Evolutionary conservation across 768 basidiomycete species (phyloP).

Genomic region (Tylopilus vinaceipallidus): DNA sequence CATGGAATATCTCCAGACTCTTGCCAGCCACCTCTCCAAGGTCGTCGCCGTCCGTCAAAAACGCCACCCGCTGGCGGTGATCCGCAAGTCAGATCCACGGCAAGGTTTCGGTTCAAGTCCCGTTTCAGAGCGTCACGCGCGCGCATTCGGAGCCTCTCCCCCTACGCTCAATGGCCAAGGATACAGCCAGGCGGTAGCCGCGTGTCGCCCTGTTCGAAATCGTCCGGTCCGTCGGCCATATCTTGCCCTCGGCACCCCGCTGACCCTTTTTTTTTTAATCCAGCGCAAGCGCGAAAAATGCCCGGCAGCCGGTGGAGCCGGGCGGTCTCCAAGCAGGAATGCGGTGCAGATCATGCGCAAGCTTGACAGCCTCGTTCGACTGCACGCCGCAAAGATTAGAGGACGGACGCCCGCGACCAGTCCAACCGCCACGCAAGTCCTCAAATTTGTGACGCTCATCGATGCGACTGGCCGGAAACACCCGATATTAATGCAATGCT

Average conservation of each 20-base stretch:
- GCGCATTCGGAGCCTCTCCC: constrained; percentile 12
- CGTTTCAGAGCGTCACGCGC: constrained; percentile 6
- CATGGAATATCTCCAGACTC: constrained; percentile 25
- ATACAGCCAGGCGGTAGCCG: not conserved
- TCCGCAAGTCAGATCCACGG: constrained; percentile 11
- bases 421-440: constrained; percentile 21
- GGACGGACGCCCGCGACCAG: constrained; percentile 6
- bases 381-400: constrained; percentile 16
- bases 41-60: constrained; percentile 23
- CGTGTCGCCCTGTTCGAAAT: constrained; percentile 10
- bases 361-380: constrained; percentile 23
- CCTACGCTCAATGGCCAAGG: not conserved
- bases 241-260: not conserved
- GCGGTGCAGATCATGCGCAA: constrained; percentile 15
- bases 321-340: constrained; percentile 11
- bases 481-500: constrained; percentile 25
- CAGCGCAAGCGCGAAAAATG: constrained; percentile 25
- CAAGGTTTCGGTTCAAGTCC: constrained; percentile 12
- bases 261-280: not conserved
- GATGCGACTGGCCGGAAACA: constrained; percentile 28
- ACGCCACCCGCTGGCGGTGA: constrained; percentile 4
- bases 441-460: constrained; percentile 23
- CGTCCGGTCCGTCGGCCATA: constrained; percentile 8
- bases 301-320: not conserved
- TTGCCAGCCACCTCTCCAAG: constrained; percentile 17